phyloP scores from a whole-genome alignment of 495 filamentous ascomycete species.

The Hamigera avellanea region DNA sequence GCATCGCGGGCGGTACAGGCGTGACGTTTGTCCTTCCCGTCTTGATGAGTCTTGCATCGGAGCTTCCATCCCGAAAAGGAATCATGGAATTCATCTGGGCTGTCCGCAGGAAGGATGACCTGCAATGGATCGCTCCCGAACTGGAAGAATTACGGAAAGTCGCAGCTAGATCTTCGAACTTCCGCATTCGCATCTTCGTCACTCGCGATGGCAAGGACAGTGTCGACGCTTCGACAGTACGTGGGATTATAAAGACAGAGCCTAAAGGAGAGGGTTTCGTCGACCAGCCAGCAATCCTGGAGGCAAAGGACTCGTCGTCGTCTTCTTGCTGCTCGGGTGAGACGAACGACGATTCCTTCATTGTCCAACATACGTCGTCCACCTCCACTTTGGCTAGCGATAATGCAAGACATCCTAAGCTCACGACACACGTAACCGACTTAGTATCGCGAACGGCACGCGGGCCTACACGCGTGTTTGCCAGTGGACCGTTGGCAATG shows the following conservation, averaged over 20 bases:
- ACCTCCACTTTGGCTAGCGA: too few species aligned
- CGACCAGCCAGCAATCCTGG: too few species aligned
- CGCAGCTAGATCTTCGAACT: too few species aligned
- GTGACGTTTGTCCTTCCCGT: slow-evolving; percentile 51
- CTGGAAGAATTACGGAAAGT: slow-evolving; percentile 32
- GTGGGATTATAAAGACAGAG: slow-evolving; percentile 3
- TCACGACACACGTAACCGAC: slow-evolving; percentile 11
- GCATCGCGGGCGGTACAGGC: slow-evolving; percentile 53
- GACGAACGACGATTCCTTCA: too few species aligned
- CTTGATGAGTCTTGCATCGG: slow-evolving; percentile 30
- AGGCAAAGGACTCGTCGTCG: too few species aligned
- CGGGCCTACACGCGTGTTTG: slow-evolving; percentile 44
- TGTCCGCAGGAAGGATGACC: slow-evolving; percentile 38
- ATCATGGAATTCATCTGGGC: slow-evolving; percentile 51
- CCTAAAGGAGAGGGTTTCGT: slow-evolving; percentile 6
- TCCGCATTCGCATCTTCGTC: slow-evolving; percentile 44
- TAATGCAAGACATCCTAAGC: slow-evolving; percentile 16
- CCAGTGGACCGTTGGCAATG: slow-evolving; percentile 51
- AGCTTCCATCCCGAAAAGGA: slow-evolving; percentile 14
- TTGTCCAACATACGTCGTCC: too few species aligned
- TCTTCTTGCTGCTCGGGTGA: too few species aligned
- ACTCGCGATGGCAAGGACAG: slow-evolving; percentile 31
- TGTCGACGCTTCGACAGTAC: too few species aligned
- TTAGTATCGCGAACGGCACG: slow-evolving; percentile 16
- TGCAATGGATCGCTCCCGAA: slow-evolving; percentile 45